Evolutionary conservation across 2,329 filamentous ascomycete species (phyloP), one percentile per base, ranked within the genome.

Genomic region (Exophiala sideris): DNA sequence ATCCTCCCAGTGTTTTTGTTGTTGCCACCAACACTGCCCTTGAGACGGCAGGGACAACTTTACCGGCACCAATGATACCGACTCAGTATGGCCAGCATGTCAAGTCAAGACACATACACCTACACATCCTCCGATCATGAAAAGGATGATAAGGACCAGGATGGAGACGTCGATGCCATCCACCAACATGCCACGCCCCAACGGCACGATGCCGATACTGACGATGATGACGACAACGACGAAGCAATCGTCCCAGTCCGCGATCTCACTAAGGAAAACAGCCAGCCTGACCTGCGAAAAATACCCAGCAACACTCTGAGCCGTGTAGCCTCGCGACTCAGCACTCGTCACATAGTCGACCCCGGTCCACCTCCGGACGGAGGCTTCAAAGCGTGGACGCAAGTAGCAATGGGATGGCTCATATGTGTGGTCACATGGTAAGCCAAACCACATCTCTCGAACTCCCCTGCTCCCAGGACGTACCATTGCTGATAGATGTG

Each of bases 351-450:
- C 21, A 56, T 58, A 32, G 45, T 54, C 34, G 58, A 61, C 38
- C 58, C 58, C 4, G 58, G 58, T 7, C 58, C 58, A 12, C 52
- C 58, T 35, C 58, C 58, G 7, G 58, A 61, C 34, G 58, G 58
- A 9, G 81, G 81, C 1, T 62, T 76, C 24, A 64, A 70, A 32
- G 81, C 81, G n/a, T 83, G 80, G 80, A 68, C 73, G 0, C 81
- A 83, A 62, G 79, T 79, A 3, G 70, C 74, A 1, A 70, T 80
- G 9, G 75, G 70, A 1, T 80, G 80, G 61, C 67, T 79, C 45
- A 71, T 82, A 42, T 79, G 80, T 60, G 79, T 83, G 65, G 82
- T 78, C 59, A 80, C 80, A 1, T 84, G 81, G 75, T 57, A 40
- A 45, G 54, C 57, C 12, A 14, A 39, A 5, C 42, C 29, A n/a